phyloP scores from a whole-genome alignment of 768 basidiomycete genomes.

The Lactarius sanguifluus region DNA sequence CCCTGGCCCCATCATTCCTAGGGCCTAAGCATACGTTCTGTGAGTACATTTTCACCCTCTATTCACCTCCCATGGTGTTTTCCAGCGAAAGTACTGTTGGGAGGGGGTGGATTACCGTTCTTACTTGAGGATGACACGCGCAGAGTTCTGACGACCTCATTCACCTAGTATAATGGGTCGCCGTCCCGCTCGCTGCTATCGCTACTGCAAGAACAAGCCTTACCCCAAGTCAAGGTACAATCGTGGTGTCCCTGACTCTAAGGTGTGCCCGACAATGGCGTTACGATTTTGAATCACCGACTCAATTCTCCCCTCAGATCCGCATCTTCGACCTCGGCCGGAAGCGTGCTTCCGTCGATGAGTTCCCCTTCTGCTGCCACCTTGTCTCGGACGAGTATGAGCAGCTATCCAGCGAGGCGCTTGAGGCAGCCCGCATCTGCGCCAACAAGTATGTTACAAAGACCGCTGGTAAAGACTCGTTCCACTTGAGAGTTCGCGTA shows the following conservation, averaged over 20 bases:
- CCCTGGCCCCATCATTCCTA: background rate
- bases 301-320: slow-evolving; percentile 55
- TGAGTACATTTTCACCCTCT: slow-evolving; percentile 10
- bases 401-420: slow-evolving; percentile 91
- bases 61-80: background rate
- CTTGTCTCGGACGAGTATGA: slow-evolving; percentile 98
- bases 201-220: slow-evolving; percentile 99
- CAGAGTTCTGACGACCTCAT: background rate
- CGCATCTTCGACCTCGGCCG: slow-evolving; percentile 95
- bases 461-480: slow-evolving; percentile 96
- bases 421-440: slow-evolving; percentile 98
- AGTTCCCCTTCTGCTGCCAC: slow-evolving; percentile 97
- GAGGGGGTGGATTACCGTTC: slow-evolving; percentile 16
- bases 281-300: background rate
- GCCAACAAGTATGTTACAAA: slow-evolving; percentile 99
- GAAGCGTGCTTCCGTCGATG: slow-evolving; percentile 95
- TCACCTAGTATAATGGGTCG: slow-evolving; percentile 69
- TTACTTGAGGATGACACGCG: slow-evolving; percentile 9
- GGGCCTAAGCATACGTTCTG: slow-evolving; percentile 1
- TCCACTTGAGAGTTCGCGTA: slow-evolving; percentile 95
- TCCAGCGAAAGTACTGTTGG: background rate
- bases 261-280: slow-evolving; percentile 50
- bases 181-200: slow-evolving; percentile 96
- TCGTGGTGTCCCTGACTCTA: slow-evolving; percentile 97
- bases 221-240: slow-evolving; percentile 95